Conservation (phyloP, 768 basidiomycete species). For the Suillus placidus region DNA sequence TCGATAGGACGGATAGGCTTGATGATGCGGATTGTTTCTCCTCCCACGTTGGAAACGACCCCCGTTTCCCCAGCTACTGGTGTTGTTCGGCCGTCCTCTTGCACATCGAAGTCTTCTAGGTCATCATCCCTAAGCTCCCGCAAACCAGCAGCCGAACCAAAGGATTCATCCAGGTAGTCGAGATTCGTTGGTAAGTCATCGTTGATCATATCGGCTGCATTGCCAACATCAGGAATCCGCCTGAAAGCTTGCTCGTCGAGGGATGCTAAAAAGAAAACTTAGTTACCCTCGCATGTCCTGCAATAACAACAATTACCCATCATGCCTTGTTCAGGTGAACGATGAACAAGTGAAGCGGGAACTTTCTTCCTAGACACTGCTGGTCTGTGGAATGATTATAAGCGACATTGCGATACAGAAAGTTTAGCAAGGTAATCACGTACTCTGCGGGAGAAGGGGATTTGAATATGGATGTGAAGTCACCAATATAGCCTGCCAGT, state of each 20-base stretch:
- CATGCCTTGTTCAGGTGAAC: constrained; percentile 22
- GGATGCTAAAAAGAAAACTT: constrained; percentile 48
- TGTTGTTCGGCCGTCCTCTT: constrained; percentile 21
- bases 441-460: constrained; percentile 32
- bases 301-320: constrained; percentile 25
- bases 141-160: constrained; percentile 76
- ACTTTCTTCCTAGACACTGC: constrained; percentile 13
- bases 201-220: constrained; percentile 82
- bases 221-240: constrained; percentile 71
- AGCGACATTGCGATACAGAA: background rate
- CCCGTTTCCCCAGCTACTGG: constrained; percentile 36
- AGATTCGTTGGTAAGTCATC: constrained; percentile 91
- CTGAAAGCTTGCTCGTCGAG: constrained; percentile 85
- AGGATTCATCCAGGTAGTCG: constrained; percentile 86
- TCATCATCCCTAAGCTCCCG: constrained; percentile 75
- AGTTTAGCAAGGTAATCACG: constrained; percentile 10
- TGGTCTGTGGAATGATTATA: background rate
- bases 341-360: constrained; percentile 2
- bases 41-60: constrained; percentile 65
- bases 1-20: constrained; percentile 68
- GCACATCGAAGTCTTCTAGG: constrained; percentile 61
- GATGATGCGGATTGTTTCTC: constrained; percentile 85
- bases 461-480: constrained; percentile 50
- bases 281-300: constrained; percentile 2
- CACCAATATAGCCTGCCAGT: constrained; percentile 56